Conservation (phyloP, 306 rosid genomes). For the Purshia tridentata region DNA sequence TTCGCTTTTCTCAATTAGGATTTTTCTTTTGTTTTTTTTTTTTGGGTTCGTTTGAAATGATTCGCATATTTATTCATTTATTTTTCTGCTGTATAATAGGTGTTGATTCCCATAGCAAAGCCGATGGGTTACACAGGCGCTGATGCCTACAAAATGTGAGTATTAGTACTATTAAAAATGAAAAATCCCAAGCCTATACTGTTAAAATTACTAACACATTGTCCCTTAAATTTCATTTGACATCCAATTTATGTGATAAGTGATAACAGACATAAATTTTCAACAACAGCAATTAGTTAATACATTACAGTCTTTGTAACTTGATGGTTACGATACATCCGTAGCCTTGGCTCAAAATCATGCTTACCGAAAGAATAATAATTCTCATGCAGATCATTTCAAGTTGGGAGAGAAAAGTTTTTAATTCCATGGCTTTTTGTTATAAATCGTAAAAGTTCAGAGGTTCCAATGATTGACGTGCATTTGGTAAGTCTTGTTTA, state of each 20-base stretch:
- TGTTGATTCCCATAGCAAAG: constrained; percentile 70
- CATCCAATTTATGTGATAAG: background rate
- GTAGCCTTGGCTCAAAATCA: constrained; percentile 12
- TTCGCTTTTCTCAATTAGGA: constrained; percentile 22
- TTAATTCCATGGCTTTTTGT: constrained; percentile 90
- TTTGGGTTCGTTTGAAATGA: background rate
- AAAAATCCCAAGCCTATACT: background rate
- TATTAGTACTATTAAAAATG: background rate
- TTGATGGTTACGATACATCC: background rate
- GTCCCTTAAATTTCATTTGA: background rate
- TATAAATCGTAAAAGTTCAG: constrained; percentile 82
- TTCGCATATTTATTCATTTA: background rate
- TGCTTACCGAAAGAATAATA: constrained; percentile 15
- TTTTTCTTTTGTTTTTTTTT: background rate
- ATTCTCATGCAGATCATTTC: constrained; percentile 68
- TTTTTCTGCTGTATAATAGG: constrained; percentile 37
- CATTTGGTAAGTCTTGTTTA: constrained; percentile 57
- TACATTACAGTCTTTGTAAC: background rate
- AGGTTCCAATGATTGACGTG: constrained; percentile 87
- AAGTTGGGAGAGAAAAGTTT: constrained; percentile 92
- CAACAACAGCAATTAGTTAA: too few species aligned
- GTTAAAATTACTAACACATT: background rate
- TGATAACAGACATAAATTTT: background rate
- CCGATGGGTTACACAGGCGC: constrained; percentile 93
- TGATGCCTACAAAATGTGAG: constrained; percentile 85